Evolutionary conservation across 176 grass and related monocot species (phyloP).

Genomic region (Oropetium thomaeum): DNA sequence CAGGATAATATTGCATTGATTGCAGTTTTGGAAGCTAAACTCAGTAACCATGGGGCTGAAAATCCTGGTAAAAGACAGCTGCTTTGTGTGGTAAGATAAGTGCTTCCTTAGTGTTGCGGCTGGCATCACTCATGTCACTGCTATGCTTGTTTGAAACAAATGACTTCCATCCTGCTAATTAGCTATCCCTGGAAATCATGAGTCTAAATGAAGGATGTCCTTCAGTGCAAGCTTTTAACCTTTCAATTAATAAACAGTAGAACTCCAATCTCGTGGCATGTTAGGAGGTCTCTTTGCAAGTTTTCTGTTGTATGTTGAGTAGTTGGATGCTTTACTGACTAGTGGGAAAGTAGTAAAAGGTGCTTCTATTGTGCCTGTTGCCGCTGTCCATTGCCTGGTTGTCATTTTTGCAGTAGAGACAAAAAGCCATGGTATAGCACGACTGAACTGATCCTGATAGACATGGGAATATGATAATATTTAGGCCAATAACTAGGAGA

Average conservation of each 20-base stretch:
- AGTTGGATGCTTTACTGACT: not conserved
- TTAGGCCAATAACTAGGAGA: not conserved
- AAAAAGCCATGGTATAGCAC: not conserved
- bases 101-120: not conserved
- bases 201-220: constrained; percentile 23
- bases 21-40: constrained; percentile 84
- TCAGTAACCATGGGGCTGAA: constrained; percentile 61
- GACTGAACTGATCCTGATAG: not conserved
- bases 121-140: not conserved
- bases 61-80: constrained; percentile 89
- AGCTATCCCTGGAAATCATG: not conserved
- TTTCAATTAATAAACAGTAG: not conserved
- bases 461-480: not conserved
- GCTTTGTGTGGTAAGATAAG: constrained; percentile 69
- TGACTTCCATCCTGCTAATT: not conserved
- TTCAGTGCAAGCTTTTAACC: not conserved
- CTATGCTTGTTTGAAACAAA: constrained; percentile 25
- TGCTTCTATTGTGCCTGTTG: not conserved
- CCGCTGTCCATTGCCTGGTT: not conserved
- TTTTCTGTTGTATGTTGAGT: not conserved
- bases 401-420: not conserved
- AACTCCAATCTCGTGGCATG: not conserved
- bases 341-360: not conserved
- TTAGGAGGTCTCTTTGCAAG: not conserved
- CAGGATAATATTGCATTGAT: constrained; percentile 90